These are phyloP conservation scores for Heracleum sosnowskyi DNA, from an alignment of 129 eudicot genomes.

Conservation along the genomic window DNA sequence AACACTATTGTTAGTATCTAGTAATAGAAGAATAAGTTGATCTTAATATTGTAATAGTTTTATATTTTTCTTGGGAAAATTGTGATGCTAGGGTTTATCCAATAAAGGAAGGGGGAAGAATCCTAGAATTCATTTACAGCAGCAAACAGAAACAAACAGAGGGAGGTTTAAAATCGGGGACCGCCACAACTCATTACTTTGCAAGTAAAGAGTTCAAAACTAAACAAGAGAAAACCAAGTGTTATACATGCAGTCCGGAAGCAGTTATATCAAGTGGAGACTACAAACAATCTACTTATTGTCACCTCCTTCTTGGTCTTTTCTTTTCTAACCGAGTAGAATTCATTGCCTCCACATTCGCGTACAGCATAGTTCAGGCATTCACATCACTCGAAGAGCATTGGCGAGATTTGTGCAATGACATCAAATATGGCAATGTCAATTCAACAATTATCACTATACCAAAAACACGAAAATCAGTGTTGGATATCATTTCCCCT, in stretches of 20 bases:
- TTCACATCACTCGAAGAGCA: slow-evolving; percentile 49
- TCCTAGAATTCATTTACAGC: slow-evolving; percentile 73
- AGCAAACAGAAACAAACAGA: slow-evolving; percentile 67
- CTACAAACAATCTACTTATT: slow-evolving; percentile 64
- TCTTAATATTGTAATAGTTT: neutral
- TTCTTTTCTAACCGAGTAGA: slow-evolving; percentile 43
- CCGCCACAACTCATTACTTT: slow-evolving; percentile 79
- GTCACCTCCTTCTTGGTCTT: slow-evolving; percentile 88
- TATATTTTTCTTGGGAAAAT: neutral
- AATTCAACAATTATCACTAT: slow-evolving; percentile 35
- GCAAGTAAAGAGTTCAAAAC: slow-evolving; percentile 54
- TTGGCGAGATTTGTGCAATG: slow-evolving; percentile 53
- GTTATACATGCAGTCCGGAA: slow-evolving; percentile 75
- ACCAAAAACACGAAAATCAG: slow-evolving; percentile 31
- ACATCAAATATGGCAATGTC: slow-evolving; percentile 51
- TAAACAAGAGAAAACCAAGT: slow-evolving; percentile 41
- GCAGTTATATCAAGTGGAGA: slow-evolving; percentile 70
- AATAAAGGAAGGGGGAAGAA: slow-evolving; percentile 56
- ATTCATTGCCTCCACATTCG: slow-evolving; percentile 67
- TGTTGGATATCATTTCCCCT: slow-evolving; percentile 30
- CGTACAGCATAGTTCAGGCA: slow-evolving; percentile 67
- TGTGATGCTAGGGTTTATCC: slow-evolving; percentile 54
- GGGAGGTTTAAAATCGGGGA: slow-evolving; percentile 66
- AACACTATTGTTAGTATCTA: neutral
- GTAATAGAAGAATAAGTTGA: too few species aligned